Conservation (phyloP, 768 basidiomycete genomes). For the Phaeotremella fagi region DNA sequence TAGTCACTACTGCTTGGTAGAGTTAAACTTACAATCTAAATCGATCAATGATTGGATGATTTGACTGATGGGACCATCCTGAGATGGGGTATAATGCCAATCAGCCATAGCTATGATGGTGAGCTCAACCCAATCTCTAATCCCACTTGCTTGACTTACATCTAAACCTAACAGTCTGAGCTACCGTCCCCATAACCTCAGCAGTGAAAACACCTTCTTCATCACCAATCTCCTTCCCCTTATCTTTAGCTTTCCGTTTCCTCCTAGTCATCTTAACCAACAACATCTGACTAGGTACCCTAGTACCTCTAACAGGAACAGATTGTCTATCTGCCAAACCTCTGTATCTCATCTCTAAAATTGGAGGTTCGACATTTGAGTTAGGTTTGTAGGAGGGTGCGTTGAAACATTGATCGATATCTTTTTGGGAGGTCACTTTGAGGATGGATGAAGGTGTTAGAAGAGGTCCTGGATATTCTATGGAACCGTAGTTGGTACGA, state of each 20-base stretch:
- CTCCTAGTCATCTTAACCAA: slow-evolving; percentile 76
- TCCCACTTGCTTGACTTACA: slow-evolving; percentile 55
- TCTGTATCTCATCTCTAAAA: slow-evolving; percentile 69
- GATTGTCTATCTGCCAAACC: slow-evolving; percentile 65
- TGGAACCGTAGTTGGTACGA: slow-evolving; percentile 61
- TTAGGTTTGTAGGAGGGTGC: slow-evolving; percentile 13
- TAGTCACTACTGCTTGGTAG: neutral
- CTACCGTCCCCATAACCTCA: slow-evolving; percentile 61
- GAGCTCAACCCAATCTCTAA: neutral
- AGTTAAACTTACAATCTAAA: slow-evolving; percentile 65
- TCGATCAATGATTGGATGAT: slow-evolving; percentile 68
- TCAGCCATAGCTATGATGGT: slow-evolving; percentile 74
- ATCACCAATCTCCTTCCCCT: slow-evolving; percentile 9
- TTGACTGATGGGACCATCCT: slow-evolving; percentile 63
- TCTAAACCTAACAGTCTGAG: slow-evolving; percentile 82
- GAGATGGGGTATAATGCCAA: slow-evolving; percentile 77
- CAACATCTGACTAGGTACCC: slow-evolving; percentile 72
- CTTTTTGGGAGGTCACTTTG: slow-evolving; percentile 61
- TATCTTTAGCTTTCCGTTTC: slow-evolving; percentile 51
- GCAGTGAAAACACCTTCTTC: slow-evolving; percentile 29
- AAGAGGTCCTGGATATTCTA: slow-evolving; percentile 90
- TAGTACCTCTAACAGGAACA: slow-evolving; percentile 78
- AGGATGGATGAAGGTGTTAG: slow-evolving; percentile 58
- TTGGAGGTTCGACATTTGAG: slow-evolving; percentile 48
- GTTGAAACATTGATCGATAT: slow-evolving; percentile 69